A percentile compares a stretch with the other conserved stretches of the same genome.
phyloP scores from a whole-genome alignment of 2,329 filamentous ascomycete species.

The Exserohilum rostratum region DNA sequence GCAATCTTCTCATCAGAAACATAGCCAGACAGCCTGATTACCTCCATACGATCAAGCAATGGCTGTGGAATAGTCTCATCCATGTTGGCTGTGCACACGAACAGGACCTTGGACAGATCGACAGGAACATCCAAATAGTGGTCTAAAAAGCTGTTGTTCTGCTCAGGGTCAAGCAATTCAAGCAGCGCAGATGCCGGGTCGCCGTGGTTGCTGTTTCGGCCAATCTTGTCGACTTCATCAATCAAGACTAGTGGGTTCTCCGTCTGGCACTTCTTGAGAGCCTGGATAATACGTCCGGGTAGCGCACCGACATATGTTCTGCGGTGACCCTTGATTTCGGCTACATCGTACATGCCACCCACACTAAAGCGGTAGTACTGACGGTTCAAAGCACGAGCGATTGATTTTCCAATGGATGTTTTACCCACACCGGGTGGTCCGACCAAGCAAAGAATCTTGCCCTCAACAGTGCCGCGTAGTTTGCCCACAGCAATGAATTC shows the following conservation, averaged over 20 bases:
- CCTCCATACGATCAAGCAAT: constrained; percentile 94
- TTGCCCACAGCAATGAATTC: constrained; percentile 99
- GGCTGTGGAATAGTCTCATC: constrained; percentile 96
- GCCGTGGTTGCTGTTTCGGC: constrained; percentile 85
- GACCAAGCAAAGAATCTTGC: constrained; percentile 97
- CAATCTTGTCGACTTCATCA: constrained; percentile 98
- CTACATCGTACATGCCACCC: constrained; percentile 93
- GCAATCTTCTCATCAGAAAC: constrained; percentile 99
- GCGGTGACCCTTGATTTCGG: constrained; percentile 97
- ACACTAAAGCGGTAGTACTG: constrained; percentile 99
- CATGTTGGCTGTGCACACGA: constrained; percentile 99
- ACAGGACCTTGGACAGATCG: constrained; percentile 94
- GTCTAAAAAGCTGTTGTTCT: constrained; percentile 96
- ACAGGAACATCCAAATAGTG: constrained; percentile 99
- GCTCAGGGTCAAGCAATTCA: constrained; percentile 93
- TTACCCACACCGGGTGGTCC: constrained; percentile 97
- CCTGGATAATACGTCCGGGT: constrained; percentile 95
- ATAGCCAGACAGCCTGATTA: constrained; percentile 95
- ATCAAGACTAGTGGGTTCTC: constrained; percentile 97
- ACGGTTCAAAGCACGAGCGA: constrained; percentile 89
- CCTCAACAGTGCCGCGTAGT: constrained; percentile 93
- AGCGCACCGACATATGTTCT: constrained; percentile 95
- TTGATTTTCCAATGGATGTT: constrained; percentile 98
- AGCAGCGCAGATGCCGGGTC: constrained; percentile 94
- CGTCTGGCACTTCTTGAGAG: constrained; percentile 97